Conservation (phyloP, 257 asterid genomes). For the Paraleonurus japonicus region DNA sequence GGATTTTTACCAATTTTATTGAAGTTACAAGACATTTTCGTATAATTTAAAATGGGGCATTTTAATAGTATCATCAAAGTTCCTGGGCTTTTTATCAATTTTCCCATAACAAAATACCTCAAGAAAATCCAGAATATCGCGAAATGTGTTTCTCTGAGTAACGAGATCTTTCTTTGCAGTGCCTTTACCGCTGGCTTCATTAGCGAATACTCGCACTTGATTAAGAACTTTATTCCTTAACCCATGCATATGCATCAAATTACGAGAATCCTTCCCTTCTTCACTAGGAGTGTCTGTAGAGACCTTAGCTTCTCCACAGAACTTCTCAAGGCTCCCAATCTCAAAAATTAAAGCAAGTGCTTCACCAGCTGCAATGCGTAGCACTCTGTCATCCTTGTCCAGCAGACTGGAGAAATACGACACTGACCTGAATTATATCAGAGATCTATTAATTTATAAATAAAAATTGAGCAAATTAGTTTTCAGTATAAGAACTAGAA, state of each 20-base stretch:
- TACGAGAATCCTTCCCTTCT: conserved; percentile 53
- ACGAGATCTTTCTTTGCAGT: conserved; percentile 89
- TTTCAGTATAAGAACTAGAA: no score
- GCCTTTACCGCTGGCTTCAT: conserved; percentile 97
- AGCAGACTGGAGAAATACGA: conserved; percentile 63
- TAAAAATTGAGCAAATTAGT: no score
- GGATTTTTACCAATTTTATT: no score
- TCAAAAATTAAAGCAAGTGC: conserved; percentile 88
- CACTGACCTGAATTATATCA: conserved; percentile 59
- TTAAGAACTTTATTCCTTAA: conserved; percentile 62
- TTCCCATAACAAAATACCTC: conserved; percentile 48
- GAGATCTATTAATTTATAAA: not conserved
- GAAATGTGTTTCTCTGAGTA: conserved; percentile 77
- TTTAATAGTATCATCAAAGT: no score
- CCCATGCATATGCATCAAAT: conserved; percentile 62
- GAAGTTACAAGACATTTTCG: no score
- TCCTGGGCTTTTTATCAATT: no score
- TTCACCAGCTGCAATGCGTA: conserved; percentile 96
- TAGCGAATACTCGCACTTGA: conserved; percentile 69
- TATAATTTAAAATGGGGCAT: no score
- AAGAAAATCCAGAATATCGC: conserved; percentile 78
- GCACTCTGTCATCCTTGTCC: conserved; percentile 83
- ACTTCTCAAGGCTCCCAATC: conserved; percentile 75
- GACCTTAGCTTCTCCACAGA: conserved; percentile 53
- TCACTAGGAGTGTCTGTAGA: conserved; percentile 47